Evolutionary conservation across 2,329 filamentous ascomycete species (phyloP), one percentile per base, ranked within the genome.

Genomic region (Colletotrichum salicis): DNA sequence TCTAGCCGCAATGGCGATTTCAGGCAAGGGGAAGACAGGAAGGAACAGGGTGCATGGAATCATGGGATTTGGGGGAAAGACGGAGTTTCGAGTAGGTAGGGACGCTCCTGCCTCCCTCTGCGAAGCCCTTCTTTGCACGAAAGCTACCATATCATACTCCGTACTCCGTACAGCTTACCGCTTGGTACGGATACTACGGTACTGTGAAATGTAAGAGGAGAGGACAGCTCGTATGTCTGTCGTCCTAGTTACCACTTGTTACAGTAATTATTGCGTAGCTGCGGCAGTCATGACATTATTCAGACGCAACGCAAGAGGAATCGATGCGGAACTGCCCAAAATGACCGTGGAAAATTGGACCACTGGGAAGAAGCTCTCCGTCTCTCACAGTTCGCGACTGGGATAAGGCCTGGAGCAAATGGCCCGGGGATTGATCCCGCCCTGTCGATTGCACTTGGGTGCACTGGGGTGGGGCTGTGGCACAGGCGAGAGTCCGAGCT

Each of bases 391-490:
- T 37, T 27, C 35, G 33, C n/a, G 33, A 37, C 62, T 8, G 33
- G 54, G 54, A 64, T 64, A 4, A 33, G 33, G 58, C 54, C 31
- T 71, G 69, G 58, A 68, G 41, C 41, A 48, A 22, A 27, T 48
- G 45, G 45, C 54, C 65, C 65, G 65, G 58, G 65, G 27, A 45
- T 54, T 52, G 27, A 51, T 69, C 59, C 69, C 65, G 65, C 54
- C 54, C 59, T 59, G 41, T 71, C 65, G 65, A 65, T 71, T 61
- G 59, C 65, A 63, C 45, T 52, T 24, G 33, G 60, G 19, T 48
- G 41, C 41, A 48, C 19, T 48, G 7, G 33, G 60, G 59, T 63
- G 33, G 58, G n/a, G 33, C 10, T 24, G 24, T n/a, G 12, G 27
- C 33, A 56, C 31, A 63, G 48, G 58, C 41, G 45, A 56, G 12